Percentiles rank a stretch among this genome's conserved stretches.
Evolutionary conservation across 1,139 yeast genomes (phyloP).

Genomic region (Pichia norvegensis): DNA sequence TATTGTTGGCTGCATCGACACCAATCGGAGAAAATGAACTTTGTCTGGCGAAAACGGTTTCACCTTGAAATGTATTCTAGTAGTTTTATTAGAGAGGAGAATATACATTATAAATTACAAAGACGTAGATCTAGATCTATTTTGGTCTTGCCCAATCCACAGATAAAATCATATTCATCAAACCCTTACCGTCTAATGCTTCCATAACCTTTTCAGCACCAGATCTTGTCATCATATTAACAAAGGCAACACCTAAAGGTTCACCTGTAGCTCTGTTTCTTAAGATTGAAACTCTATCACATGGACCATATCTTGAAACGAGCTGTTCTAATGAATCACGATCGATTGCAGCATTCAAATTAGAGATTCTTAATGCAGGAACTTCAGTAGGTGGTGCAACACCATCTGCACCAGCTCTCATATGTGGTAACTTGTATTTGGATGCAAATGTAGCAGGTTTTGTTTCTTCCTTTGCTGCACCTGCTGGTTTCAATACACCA

Average conservation of each 20-base stretch:
- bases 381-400: conserved; percentile 48
- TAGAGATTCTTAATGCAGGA: conserved; percentile 84
- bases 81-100: not conserved
- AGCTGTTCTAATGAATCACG: conserved; percentile 60
- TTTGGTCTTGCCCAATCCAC: conserved; percentile 46
- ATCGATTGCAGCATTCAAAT: conserved; percentile 53
- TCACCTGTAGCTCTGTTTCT: conserved; percentile 91
- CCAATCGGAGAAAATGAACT: too few relatives aligned
- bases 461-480: not conserved
- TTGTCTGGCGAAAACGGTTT: too few relatives aligned
- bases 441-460: conserved; percentile 27
- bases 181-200: conserved; percentile 81
- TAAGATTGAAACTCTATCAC: conserved; percentile 76
- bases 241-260: conserved; percentile 96
- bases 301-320: conserved; percentile 65
- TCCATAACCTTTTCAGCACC: conserved; percentile 76
- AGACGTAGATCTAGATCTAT: not conserved
- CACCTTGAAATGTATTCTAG: too few relatives aligned
- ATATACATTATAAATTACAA: not conserved
- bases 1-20: too few relatives aligned
- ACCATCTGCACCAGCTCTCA: conserved; percentile 41
- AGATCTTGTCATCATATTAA: conserved; percentile 62
- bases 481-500: conserved; percentile 16
- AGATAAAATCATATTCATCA: conserved; percentile 81
- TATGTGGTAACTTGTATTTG: conserved; percentile 71